A percentile compares a stretch with the other conserved stretches of the same genome.
Conservation (phyloP, 2,329 filamentous ascomycete species). For the Leptoxyphium fumago region DNA sequence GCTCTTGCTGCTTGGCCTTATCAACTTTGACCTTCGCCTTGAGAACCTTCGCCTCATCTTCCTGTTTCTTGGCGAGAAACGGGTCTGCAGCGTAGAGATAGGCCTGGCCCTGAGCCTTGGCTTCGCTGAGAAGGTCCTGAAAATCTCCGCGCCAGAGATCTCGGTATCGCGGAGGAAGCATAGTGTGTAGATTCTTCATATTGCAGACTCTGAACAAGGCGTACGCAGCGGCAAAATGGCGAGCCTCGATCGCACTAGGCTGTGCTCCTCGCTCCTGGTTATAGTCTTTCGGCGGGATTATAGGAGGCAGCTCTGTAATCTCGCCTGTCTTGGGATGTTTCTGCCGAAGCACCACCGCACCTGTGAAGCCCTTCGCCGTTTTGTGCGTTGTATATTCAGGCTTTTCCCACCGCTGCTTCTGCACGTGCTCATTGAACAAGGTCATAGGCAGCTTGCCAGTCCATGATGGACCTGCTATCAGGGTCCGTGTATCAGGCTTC, state of each 20-base stretch:
- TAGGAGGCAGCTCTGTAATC: slow-evolving; percentile 58
- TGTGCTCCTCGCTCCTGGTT: slow-evolving; percentile 57
- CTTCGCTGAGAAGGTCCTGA: slow-evolving; percentile 62
- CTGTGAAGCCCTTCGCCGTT: slow-evolving; percentile 32
- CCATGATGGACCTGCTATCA: slow-evolving; percentile 93
- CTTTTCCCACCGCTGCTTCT: slow-evolving; percentile 89
- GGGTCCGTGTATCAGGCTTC: slow-evolving; percentile 50
- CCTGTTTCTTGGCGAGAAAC: slow-evolving; percentile 65
- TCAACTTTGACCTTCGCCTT: slow-evolving; percentile 70
- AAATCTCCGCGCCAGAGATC: slow-evolving; percentile 85
- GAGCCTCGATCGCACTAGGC: slow-evolving; percentile 73
- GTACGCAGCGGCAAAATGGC: slow-evolving; percentile 86
- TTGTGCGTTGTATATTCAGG: slow-evolving; percentile 61
- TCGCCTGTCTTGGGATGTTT: slow-evolving; percentile 73
- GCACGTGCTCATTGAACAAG: slow-evolving; percentile 82
- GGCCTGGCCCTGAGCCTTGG: slow-evolving; percentile 58
- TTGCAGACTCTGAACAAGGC: slow-evolving; percentile 82
- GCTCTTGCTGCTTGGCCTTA: slow-evolving; percentile 38
- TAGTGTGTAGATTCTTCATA: slow-evolving; percentile 92
- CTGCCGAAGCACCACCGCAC: slow-evolving; percentile 62
- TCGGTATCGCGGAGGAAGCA: slow-evolving; percentile 79
- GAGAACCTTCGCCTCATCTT: slow-evolving; percentile 60
- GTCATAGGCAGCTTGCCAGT: slow-evolving; percentile 94
- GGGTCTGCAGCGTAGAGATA: slow-evolving; percentile 97
- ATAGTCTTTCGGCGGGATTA: slow-evolving; percentile 64